Conservation (phyloP, 768 basidiomycete species). For the Tricholoma flavovirens region DNA sequence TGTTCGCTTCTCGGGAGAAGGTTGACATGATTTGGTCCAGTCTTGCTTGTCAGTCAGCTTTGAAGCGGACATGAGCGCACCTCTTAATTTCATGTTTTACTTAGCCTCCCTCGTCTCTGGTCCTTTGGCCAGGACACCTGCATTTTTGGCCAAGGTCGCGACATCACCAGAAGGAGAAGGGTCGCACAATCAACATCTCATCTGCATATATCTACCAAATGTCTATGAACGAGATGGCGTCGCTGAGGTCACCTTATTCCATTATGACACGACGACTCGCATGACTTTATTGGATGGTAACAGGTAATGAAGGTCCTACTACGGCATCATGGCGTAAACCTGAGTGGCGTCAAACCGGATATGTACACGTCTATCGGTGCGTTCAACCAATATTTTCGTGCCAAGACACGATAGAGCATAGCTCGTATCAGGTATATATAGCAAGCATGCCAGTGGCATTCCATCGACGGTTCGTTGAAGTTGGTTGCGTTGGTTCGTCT, state of each 20-base stretch:
- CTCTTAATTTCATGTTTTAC: conserved; percentile 2
- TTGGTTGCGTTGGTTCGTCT: background rate
- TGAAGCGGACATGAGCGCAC: background rate
- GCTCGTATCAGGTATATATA: conserved; percentile 51
- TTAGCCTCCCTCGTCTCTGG: conserved; percentile 65
- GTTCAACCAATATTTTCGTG: background rate
- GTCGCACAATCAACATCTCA: conserved; percentile 53
- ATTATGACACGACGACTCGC: background rate
- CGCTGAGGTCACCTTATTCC: conserved; percentile 34
- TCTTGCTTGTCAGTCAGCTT: conserved; percentile 47
- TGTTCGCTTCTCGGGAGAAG: conserved; percentile 56
- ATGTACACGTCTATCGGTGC: conserved; percentile 60
- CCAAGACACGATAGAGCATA: background rate
- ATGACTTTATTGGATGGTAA: background rate
- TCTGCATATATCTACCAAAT: conserved; percentile 69
- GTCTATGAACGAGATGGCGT: conserved; percentile 61
- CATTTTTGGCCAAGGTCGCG: conserved; percentile 56
- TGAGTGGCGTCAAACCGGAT: conserved; percentile 68
- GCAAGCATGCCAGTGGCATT: conserved; percentile 71
- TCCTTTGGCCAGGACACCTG: conserved; percentile 53
- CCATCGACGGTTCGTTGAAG: conserved; percentile 51
- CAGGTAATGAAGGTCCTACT: conserved; percentile 69
- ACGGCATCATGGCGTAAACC: conserved; percentile 56
- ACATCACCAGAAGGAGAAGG: conserved; percentile 48
- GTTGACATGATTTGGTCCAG: conserved; percentile 59